Evolutionary conservation across 108 stramenopile species (phyloP).

Genomic region (Aurantiochytrium sp.): DNA sequence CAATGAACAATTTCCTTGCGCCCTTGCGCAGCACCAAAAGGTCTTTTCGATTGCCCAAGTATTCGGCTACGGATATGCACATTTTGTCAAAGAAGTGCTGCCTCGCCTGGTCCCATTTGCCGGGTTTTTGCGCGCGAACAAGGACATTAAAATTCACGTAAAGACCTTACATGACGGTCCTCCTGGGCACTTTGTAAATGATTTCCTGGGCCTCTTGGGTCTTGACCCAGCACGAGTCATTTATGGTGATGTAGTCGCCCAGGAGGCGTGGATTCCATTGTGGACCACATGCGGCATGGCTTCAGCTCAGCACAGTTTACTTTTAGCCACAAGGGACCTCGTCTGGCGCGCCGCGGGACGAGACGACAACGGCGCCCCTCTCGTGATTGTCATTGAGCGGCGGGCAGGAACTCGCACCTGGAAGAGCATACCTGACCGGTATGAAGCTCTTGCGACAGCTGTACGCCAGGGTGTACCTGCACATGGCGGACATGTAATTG

Average conservation of each 20-base stretch:
- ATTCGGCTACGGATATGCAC: not conserved
- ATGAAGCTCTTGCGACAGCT: not conserved
- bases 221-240: not conserved
- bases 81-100: not conserved
- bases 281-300: not conserved
- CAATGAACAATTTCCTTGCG: not conserved
- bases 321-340: not conserved
- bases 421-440: not conserved
- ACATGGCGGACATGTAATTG: not conserved
- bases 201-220: not conserved
- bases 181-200: not conserved
- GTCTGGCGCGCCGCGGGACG: not conserved
- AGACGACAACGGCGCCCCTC: not conserved
- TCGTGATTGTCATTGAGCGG: not conserved
- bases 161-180: not conserved
- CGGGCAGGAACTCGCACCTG: not conserved
- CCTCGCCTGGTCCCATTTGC: not conserved
- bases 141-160: not conserved
- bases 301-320: not conserved
- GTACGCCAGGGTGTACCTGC: not conserved
- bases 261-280: not conserved
- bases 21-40: not conserved
- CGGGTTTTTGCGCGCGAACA: not conserved
- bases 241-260: not conserved
- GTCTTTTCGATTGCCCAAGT: not conserved